These are phyloP conservation scores for Zymoseptoria crescenta DNA, from an alignment of 2,329 filamentous ascomycete species.

Conservation along the genomic window DNA sequence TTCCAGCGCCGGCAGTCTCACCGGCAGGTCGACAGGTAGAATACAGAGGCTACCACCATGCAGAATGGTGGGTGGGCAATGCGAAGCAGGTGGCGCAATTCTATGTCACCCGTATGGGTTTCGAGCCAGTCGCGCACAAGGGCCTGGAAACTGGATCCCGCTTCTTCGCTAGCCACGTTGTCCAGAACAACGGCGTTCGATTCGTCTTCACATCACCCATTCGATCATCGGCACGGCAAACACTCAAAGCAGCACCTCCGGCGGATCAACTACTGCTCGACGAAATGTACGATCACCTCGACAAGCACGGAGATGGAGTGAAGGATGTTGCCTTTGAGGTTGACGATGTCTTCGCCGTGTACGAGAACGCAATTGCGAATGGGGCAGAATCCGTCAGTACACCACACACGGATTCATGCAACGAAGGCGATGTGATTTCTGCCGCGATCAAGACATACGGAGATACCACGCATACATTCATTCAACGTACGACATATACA, in stretches of 20 bases:
- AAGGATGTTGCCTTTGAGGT: slow-evolving; percentile 96
- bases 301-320: slow-evolving; percentile 84
- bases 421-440: slow-evolving; percentile 60
- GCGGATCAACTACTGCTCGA: slow-evolving; percentile 59
- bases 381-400: slow-evolving; percentile 56
- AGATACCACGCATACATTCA: slow-evolving; percentile 88
- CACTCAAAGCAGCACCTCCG: slow-evolving; percentile 20
- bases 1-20: slow-evolving; percentile 7
- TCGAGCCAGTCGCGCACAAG: slow-evolving; percentile 71
- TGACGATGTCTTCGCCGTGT: slow-evolving; percentile 77
- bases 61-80: slow-evolving; percentile 95
- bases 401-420: slow-evolving; percentile 46
- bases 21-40: slow-evolving; percentile 9
- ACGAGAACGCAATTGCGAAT: slow-evolving; percentile 59
- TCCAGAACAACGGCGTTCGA: slow-evolving; percentile 65
- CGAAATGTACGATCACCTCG: slow-evolving; percentile 75
- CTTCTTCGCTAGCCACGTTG: slow-evolving; percentile 73
- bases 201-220: slow-evolving; percentile 82
- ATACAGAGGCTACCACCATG: slow-evolving; percentile 83
- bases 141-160: slow-evolving; percentile 84
- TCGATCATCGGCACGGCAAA: slow-evolving; percentile 38
- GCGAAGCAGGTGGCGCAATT: slow-evolving; percentile 90
- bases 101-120: slow-evolving; percentile 82
- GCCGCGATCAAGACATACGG: slow-evolving; percentile 88
- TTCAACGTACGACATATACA: slow-evolving; percentile 62